Evolutionary conservation across 73 alveolate genomes (phyloP), one percentile per base, ranked within the genome.

Genomic region (Uronychia binucleata): DNA sequence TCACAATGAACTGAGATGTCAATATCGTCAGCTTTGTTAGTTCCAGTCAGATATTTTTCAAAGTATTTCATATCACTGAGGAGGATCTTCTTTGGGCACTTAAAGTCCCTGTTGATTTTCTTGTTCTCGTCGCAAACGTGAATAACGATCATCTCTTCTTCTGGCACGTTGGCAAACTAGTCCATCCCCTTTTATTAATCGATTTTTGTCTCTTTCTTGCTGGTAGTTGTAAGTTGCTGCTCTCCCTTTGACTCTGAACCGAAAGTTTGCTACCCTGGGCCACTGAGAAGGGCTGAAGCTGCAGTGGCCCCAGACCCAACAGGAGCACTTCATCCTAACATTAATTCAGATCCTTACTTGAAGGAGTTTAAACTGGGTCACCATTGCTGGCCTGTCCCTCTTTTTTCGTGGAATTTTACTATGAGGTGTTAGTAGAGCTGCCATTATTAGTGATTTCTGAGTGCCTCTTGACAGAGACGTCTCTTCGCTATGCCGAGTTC

Each of bases 1-100:
- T 92, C 97, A 57, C 97, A 92, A 57, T 92, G 97, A 26, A 92
- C 97, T 34, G 90, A 80, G 27, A 92, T 92, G 74, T 92, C 97
- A 25, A 89, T 79, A 59, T 92, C 97, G 31, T 92, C 97, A 0
- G 79, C 94, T 30, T 86, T 33, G 80, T 76, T 67, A 11, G 94
- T 82, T 33, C 80, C 91, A 1, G 86, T 57, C 26, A 92, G 81
- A 83, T 92, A 84, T 33, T 88, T 83, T 83, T 92, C 97, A 86
- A 92, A 92, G 89, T 92, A 92, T 58, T 92, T 92, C 97, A 92
- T 92, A 5, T 88, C 84, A 25, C 82, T 67, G n/a, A 92, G 85
- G 0, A 92, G 92, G 0, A 85, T 35, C 74, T 90, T 84, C 78
- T 86, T 83, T 67, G 75, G 84, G 74, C 97, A 93, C 34, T 75